Base-by-base conservation (phyloP, 495 filamentous ascomycete genomes). In the Podospora anserina region DNA sequence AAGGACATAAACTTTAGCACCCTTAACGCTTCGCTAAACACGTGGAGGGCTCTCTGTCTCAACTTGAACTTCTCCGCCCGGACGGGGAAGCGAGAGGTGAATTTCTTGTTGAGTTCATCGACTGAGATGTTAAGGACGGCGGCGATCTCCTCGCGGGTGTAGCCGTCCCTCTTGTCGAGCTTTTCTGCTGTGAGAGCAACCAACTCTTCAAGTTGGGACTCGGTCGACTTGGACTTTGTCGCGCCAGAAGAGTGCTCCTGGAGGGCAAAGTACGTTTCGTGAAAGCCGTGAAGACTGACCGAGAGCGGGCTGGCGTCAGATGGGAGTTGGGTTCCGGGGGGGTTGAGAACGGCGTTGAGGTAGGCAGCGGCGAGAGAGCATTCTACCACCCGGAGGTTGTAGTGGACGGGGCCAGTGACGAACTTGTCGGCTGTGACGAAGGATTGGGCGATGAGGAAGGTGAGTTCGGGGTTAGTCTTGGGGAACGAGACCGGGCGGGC, bases 301-400 rank as follows among this genome's bases (percentile, higher is more conserved):
- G 90, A 92, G 13, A 99, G 84, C 0, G 96, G 96, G 23, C 91
- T 90, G 66, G 89, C 88, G 77, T 99, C 95, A 61, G 86, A 77
- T 18, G 91, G 88, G 5, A 99, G 87, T 30, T 78, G 76, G 1
- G 85, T 88, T 61, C 93, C 80, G 13, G 86, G 69, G 84, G 88
- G 74, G 72, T 82, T 83, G 59, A 85, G 73, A 53, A 79, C 77
- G 18, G 82, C 80, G 70, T 86, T 80, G 57, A 87, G 78, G 69
- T 83, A 83, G 27, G 91, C 89, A 2, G 95, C 92, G 15, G 96
- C 96, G 39, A 99, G 85, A 6, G 89, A 93, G 81, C 92, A 96
- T 78, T 98, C 95, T 9, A 97, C 95, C 1, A 99, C 95, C 19
- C 95, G 90, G 5, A 99, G 88, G 79, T 99, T 99, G 83, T 98